Evolutionary conservation across 2,329 filamentous ascomycete genomes (phyloP), one percentile per base, ranked within the genome.

Genomic region (Scedosporium apiospermum): DNA sequence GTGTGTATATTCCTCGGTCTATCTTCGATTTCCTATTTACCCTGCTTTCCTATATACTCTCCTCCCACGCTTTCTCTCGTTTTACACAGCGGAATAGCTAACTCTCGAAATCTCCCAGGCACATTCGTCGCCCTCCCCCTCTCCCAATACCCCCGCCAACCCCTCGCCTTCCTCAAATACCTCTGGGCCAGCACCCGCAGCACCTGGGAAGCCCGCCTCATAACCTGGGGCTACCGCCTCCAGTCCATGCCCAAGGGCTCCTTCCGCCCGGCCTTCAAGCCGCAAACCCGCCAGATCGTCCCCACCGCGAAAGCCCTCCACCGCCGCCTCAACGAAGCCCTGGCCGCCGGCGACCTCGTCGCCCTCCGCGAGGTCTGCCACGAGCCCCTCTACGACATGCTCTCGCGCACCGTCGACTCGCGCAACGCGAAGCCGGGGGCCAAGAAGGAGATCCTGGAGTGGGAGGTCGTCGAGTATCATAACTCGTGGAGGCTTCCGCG

Each of bases 281-380:
- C 80, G 27, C 63, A 64, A n/a, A 67, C 73, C 27, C 76, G 76
- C 14, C 69, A 72, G 61, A 74, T 83, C 57, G 71, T 77, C 7
- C 79, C 83, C 1, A 78, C 79, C 1, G 87, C 86, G 38, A 80
- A 82, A 67, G 78, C 76, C 21, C 75, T 89, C 68, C 86, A 90
- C 72, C 74, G 76, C 61, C 74, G 82, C 66, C 83, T 90, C 78
- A 84, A 85, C 67, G 78, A 80, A 63, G 82, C 82, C 4, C 81
- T 88, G 59, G 87, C 88, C 6, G 73, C 74, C 2, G 85, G 83
- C 64, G 82, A 88, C 74, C 74, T 76, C 66, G 66, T 69, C 2
- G 74, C 78, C 4, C 74, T 89, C 27, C 73, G 77, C 57, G 71
- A 73, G 30, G 72, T 88, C 57, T 89, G 87, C 75, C 73, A 80